These are phyloP conservation scores for Termitomyces titanicus DNA, from an alignment of 768 basidiomycete species.

Conservation along the genomic window DNA sequence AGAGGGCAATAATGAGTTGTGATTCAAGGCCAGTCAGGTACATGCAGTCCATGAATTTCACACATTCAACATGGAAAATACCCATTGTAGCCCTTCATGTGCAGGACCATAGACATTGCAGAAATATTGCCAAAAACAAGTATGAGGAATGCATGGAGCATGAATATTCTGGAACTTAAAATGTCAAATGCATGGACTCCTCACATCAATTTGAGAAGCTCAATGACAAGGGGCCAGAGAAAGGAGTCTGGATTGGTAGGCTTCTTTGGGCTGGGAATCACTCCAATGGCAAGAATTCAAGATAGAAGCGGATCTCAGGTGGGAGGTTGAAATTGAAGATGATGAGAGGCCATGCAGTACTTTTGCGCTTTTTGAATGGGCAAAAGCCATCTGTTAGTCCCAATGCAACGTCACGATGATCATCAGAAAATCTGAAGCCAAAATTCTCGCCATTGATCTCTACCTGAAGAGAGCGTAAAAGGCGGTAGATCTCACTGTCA, in stretches of 20 bases:
- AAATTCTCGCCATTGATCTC: constrained; percentile 20
- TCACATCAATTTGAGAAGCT: constrained; percentile 24
- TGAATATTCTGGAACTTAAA: constrained; percentile 7
- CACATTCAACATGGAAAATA: constrained; percentile 30
- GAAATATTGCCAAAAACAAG: constrained; percentile 21
- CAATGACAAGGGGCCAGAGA: constrained; percentile 30
- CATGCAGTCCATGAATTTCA: constrained; percentile 22
- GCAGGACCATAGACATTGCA: constrained; percentile 19
- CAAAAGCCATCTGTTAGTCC: constrained; percentile 35
- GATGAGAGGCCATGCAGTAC: constrained; percentile 36
- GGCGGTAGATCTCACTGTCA: constrained; percentile 26
- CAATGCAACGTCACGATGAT: constrained; percentile 34
- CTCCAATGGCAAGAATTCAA: constrained; percentile 29
- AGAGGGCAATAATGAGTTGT: constrained; percentile 21
- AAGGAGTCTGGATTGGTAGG: constrained; percentile 36
- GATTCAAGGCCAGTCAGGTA: constrained; percentile 1
- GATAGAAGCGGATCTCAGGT: constrained; percentile 27
- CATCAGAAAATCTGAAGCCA: constrained; percentile 28
- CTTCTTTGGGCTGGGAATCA: constrained; percentile 38
- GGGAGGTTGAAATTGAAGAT: constrained; percentile 28
- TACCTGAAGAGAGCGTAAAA: constrained; percentile 14
- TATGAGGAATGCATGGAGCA: constrained; percentile 17
- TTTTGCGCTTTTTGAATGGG: constrained; percentile 25
- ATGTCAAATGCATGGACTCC: constrained; percentile 32
- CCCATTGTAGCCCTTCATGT: constrained; percentile 37